Evolutionary conservation across 1,284 basidiomycete species (phyloP).

Genomic region (Ustilago xerochloae): DNA sequence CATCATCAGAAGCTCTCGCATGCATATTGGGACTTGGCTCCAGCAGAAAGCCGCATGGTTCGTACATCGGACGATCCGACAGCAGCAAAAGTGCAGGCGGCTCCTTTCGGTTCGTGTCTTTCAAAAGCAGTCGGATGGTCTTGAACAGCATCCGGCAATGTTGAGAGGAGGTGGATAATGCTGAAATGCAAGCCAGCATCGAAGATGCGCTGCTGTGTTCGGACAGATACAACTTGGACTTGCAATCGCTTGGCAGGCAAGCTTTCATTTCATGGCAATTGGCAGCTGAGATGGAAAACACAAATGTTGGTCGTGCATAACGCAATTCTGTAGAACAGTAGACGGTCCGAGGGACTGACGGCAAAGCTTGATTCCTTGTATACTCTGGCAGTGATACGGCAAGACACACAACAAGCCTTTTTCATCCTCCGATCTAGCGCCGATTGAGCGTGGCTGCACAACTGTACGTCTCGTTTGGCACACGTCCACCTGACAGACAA

Average conservation of each 20-base stretch:
- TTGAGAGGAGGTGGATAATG: too few species aligned
- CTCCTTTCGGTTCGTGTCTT: too few species aligned
- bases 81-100: too few species aligned
- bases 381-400: neutral
- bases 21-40: neutral
- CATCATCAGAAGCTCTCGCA: neutral
- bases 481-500: too few species aligned
- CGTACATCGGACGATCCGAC: neutral
- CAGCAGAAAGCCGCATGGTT: conserved; percentile 1
- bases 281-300: conserved; percentile 5
- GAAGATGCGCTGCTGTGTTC: too few species aligned
- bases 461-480: conserved; percentile 1
- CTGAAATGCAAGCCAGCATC: too few species aligned
- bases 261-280: neutral
- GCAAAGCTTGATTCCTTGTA: too few species aligned
- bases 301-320: neutral
- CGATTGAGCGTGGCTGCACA: conserved; percentile 19
- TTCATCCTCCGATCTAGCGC: conserved; percentile 37
- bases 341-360: too few species aligned
- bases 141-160: too few species aligned
- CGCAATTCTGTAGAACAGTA: too few species aligned
- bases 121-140: too few species aligned
- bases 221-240: too few species aligned
- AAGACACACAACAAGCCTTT: neutral
- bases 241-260: neutral